phyloP scores from a whole-genome alignment of 306 rosid genomes.

The Rosa rugosa region DNA sequence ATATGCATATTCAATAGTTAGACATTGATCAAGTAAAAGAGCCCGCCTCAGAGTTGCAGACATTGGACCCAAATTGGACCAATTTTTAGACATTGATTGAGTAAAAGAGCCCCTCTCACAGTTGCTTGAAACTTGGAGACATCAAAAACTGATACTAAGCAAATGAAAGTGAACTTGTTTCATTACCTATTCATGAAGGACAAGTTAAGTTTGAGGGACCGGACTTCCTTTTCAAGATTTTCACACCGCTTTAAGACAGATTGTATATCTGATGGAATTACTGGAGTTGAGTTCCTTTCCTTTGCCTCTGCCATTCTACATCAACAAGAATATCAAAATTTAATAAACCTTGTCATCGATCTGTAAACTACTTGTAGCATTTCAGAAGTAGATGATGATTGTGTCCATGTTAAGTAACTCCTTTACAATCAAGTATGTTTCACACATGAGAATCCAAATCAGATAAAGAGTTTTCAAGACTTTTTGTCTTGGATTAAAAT shows the following conservation, averaged over 20 bases:
- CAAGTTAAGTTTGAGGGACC: constrained; percentile 81
- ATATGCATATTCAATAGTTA: neutral
- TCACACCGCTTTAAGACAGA: constrained; percentile 84
- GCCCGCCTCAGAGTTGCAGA: neutral
- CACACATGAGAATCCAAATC: neutral
- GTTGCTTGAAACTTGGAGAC: neutral
- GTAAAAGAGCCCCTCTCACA: neutral
- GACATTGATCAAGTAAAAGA: no score
- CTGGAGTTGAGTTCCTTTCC: constrained; percentile 78
- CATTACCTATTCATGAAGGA: constrained; percentile 95
- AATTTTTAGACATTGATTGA: neutral
- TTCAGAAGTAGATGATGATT: neutral
- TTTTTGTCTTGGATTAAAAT: neutral
- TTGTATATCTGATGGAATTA: constrained; percentile 84
- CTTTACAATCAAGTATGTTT: neutral
- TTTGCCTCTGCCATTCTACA: constrained; percentile 98
- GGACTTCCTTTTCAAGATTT: constrained; percentile 90
- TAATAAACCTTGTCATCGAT: neutral
- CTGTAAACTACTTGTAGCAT: neutral
- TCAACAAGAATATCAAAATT: constrained; percentile 19
- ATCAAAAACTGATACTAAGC: neutral
- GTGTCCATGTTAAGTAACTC: neutral
- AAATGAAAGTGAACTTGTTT: neutral
- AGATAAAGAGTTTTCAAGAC: neutral
- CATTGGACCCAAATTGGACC: no score